phyloP scores from a whole-genome alignment of 2,329 filamentous ascomycete species.

The Fusarium sp. region DNA sequence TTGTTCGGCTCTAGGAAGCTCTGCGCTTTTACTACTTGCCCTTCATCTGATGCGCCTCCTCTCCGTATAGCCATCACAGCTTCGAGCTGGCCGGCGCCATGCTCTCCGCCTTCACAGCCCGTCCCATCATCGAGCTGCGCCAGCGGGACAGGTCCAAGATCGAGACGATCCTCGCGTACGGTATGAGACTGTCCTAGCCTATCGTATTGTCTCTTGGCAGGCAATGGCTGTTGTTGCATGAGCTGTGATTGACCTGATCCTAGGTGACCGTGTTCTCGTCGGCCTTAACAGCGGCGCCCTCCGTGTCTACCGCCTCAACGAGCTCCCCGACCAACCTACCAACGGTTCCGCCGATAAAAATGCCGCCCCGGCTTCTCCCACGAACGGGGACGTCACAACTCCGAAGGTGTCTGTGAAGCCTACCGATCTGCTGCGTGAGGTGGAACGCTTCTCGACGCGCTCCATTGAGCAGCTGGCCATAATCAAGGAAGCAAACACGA shows the following conservation, averaged over 20 bases:
- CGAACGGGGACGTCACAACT: slow-evolving; percentile 45
- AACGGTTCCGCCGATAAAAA: slow-evolving; percentile 50
- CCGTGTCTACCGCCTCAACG: slow-evolving; percentile 92
- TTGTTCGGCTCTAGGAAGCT: not conserved
- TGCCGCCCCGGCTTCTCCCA: slow-evolving; percentile 45
- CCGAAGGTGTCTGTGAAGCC: slow-evolving; percentile 60
- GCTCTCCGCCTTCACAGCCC: slow-evolving; percentile 97
- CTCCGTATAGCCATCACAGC: slow-evolving; percentile 47
- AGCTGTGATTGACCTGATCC: slow-evolving; percentile 18
- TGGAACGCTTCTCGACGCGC: slow-evolving; percentile 92
- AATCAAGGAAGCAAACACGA: slow-evolving; percentile 92
- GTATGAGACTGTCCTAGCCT: slow-evolving; percentile 57
- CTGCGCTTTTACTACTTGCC: not conserved
- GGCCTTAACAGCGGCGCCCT: slow-evolving; percentile 91
- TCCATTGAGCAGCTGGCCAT: slow-evolving; percentile 94
- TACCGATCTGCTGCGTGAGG: slow-evolving; percentile 88
- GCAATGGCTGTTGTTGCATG: not conserved
- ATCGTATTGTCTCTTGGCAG: not conserved
- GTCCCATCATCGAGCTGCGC: slow-evolving; percentile 96
- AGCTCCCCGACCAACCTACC: slow-evolving; percentile 58
- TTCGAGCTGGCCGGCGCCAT: slow-evolving; percentile 70
- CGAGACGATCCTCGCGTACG: slow-evolving; percentile 93
- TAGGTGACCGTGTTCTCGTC: slow-evolving; percentile 90
- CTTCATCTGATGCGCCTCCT: slow-evolving; percentile 48
- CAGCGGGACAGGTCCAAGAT: slow-evolving; percentile 96